A percentile compares a stretch with the other conserved stretches of the same genome.
These are phyloP conservation scores for Diaporthe longicolla DNA, from an alignment of 2,329 filamentous ascomycete genomes.

Conservation along the genomic window DNA sequence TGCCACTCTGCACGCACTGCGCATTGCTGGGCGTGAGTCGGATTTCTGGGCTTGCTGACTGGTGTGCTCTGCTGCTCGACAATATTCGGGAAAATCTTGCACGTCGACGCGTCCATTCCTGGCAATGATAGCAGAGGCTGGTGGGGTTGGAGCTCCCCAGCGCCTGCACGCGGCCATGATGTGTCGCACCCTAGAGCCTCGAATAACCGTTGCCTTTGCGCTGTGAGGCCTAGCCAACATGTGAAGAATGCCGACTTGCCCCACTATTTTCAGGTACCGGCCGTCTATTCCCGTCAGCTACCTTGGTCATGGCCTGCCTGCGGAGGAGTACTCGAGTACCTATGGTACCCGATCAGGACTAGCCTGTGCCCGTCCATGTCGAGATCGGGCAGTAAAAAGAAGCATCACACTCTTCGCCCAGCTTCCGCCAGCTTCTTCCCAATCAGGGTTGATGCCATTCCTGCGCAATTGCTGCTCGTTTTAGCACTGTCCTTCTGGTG, in stretches of 20 bases:
- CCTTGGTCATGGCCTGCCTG: slow-evolving; percentile 3
- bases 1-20: not conserved
- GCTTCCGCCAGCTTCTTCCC: slow-evolving; percentile 33
- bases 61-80: not conserved
- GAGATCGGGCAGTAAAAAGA: slow-evolving; percentile 3
- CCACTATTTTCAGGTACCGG: slow-evolving; percentile 39
- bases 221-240: slow-evolving; percentile 21
- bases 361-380: not conserved
- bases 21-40: not conserved
- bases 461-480: slow-evolving; percentile 32
- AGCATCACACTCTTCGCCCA: not conserved
- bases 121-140: slow-evolving; percentile 14
- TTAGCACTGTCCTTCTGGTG: slow-evolving; percentile 28
- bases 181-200: slow-evolving; percentile 24
- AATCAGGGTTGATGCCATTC: slow-evolving; percentile 36
- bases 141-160: slow-evolving; percentile 4
- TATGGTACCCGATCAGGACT: slow-evolving; percentile 24
- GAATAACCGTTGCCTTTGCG: slow-evolving; percentile 24
- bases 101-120: slow-evolving; percentile 20
- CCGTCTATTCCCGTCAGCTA: slow-evolving; percentile 33
- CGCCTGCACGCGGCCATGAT: not conserved
- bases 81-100: slow-evolving; percentile 16
- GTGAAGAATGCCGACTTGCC: slow-evolving; percentile 4
- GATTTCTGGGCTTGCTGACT: not conserved
- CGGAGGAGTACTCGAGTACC: too few species aligned